Evolutionary conservation across 2,329 filamentous ascomycete species (phyloP).

Genomic region (Ophiostoma ulmi): DNA sequence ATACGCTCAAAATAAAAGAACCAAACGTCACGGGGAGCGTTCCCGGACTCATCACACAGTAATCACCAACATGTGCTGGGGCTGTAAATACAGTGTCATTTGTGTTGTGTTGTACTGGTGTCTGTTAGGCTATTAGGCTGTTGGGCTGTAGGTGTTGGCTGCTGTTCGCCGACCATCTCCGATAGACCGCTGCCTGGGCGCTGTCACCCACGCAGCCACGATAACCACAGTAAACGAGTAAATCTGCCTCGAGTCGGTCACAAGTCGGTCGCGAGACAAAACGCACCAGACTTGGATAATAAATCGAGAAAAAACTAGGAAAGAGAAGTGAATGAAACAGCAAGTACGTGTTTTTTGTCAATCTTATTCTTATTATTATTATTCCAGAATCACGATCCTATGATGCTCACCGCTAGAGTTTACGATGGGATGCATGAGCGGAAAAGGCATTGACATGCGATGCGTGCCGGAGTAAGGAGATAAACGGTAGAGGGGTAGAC

Average conservation of each 20-base stretch:
- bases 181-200: neutral
- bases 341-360: neutral
- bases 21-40: neutral
- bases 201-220: neutral
- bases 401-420: slow-evolving; percentile 6
- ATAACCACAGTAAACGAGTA: neutral
- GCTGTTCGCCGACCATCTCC: slow-evolving; percentile 4
- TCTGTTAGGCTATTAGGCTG: neutral
- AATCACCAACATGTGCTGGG: neutral
- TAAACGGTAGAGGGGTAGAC: neutral
- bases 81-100: neutral
- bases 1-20: neutral
- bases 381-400: neutral
- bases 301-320: neutral
- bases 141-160: neutral
- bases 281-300: neutral
- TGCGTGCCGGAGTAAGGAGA: neutral
- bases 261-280: neutral
- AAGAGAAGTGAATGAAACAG: neutral
- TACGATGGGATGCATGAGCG: neutral
- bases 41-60: neutral
- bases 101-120: neutral
- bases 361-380: too few species aligned
- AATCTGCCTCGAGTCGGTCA: neutral
- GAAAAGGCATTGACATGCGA: slow-evolving; percentile 8